Percentiles rank a stretch among this genome's conserved stretches.
Evolutionary conservation across 2,329 filamentous ascomycete genomes (phyloP).

Genomic region (Hawksworthiomyces lignivorus): DNA sequence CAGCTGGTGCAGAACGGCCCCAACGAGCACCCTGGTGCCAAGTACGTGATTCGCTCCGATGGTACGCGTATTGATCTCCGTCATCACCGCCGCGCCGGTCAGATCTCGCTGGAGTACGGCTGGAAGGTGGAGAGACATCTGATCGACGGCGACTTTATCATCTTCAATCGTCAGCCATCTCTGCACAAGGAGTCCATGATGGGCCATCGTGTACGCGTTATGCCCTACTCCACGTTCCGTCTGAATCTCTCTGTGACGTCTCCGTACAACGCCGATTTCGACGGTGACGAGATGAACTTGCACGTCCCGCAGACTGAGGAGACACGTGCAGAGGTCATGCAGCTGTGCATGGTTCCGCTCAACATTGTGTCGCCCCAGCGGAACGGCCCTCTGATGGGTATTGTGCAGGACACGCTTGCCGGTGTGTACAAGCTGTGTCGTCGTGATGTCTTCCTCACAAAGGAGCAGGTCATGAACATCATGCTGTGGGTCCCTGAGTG

Average conservation of each 20-base stretch:
- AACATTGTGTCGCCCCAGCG: slow-evolving; percentile 98
- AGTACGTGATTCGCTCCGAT: slow-evolving; percentile 90
- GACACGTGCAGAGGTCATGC: slow-evolving; percentile 85
- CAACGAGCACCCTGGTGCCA: slow-evolving; percentile 89
- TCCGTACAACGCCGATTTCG: slow-evolving; percentile 99
- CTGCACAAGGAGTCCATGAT: slow-evolving; percentile 99
- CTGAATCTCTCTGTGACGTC: slow-evolving; percentile 96
- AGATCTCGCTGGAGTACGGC: slow-evolving; percentile 84
- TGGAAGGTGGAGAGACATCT: slow-evolving; percentile 99
- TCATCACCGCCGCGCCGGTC: slow-evolving; percentile 80
- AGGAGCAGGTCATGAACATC: slow-evolving; percentile 91
- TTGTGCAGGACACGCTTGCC: slow-evolving; percentile 94
- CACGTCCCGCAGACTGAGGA: slow-evolving; percentile 98
- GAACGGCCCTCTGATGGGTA: slow-evolving; percentile 97
- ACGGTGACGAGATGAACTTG: slow-evolving; percentile 99
- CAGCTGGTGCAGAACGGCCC: slow-evolving; percentile 87
- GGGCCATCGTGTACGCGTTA: slow-evolving; percentile 94
- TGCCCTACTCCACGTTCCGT: slow-evolving; percentile 98
- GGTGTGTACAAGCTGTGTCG: slow-evolving; percentile 96
- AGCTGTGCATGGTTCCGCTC: slow-evolving; percentile 94
- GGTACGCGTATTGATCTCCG: slow-evolving; percentile 92
- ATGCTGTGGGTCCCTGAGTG: slow-evolving; percentile 97
- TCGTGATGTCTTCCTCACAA: slow-evolving; percentile 82
- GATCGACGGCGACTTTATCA: slow-evolving; percentile 92
- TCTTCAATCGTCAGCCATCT: slow-evolving; percentile 99